Evolutionary conservation across 306 rosid genomes (phyloP).

Genomic region (Castanea sativa): DNA sequence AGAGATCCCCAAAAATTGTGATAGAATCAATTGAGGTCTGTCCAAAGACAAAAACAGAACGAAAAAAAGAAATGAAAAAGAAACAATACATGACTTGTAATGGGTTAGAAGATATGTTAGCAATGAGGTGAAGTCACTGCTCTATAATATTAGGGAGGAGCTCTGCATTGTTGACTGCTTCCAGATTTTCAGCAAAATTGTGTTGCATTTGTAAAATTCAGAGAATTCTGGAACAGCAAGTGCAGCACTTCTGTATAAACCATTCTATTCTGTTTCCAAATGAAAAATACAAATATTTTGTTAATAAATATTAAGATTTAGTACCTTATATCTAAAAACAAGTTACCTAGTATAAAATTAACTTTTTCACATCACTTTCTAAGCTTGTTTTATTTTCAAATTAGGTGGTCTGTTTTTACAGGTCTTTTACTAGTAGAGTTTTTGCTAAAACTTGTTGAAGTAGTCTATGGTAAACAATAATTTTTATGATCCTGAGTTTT

Average conservation of each 20-base stretch:
- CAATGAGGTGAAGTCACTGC: not conserved
- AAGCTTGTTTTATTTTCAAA: too few relatives aligned
- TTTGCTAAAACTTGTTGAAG: too few relatives aligned
- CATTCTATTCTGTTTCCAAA: conserved; percentile 56
- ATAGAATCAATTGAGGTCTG: not conserved
- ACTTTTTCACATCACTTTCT: too few relatives aligned
- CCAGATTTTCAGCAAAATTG: conserved; percentile 1
- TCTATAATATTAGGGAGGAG: not conserved
- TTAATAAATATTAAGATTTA: conserved; percentile 1
- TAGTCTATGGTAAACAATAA: too few relatives aligned
- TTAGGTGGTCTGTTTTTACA: too few relatives aligned
- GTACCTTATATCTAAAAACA: not conserved
- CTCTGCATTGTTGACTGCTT: too few relatives aligned
- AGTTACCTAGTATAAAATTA: too few relatives aligned
- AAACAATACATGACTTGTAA: not conserved
- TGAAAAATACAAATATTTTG: not conserved
- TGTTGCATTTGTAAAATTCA: conserved; percentile 18
- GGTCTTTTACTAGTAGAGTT: too few relatives aligned
- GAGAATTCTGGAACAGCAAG: conserved; percentile 37
- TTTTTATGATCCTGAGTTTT: too few relatives aligned
- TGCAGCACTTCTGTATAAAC: conserved; percentile 60
- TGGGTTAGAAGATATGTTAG: conserved; percentile 1
- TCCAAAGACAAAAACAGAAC: not conserved
- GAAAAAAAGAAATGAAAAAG: not conserved
- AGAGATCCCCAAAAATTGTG: not conserved